Conservation (phyloP, 1,139 yeast genomes). For the Yamadazyma mexicana region DNA sequence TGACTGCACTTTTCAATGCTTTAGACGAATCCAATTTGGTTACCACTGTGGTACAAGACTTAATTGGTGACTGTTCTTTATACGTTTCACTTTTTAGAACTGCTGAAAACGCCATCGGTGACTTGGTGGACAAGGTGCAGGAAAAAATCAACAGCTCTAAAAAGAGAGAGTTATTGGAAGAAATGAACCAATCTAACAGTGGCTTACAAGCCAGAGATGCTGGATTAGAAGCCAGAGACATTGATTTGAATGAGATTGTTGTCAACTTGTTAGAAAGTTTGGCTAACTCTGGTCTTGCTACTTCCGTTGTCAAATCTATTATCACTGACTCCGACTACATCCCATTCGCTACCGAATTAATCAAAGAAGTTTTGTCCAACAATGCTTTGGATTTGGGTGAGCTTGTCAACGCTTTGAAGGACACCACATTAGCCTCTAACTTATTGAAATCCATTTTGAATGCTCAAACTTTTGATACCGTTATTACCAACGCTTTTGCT, state of each 20-base stretch:
- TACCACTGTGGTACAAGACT: constrained; percentile 35
- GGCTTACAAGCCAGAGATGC: constrained; percentile 5
- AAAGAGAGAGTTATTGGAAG: constrained; percentile 18
- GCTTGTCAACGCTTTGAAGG: constrained; percentile 33
- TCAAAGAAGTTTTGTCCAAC: constrained; percentile 29
- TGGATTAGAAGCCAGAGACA: constrained; percentile 14
- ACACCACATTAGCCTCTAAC: constrained; percentile 37
- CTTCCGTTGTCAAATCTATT: constrained; percentile 40
- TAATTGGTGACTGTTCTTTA: constrained; percentile 42
- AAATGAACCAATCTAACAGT: constrained; percentile 13
- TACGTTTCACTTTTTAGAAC: constrained; percentile 37
- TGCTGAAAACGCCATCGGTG: constrained; percentile 29
- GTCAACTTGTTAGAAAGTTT: constrained; percentile 43
- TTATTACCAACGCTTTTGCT: constrained; percentile 41
- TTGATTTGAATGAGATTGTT: constrained; percentile 30
- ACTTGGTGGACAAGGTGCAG: constrained; percentile 32
- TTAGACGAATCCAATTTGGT: constrained; percentile 42
- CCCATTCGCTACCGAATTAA: constrained; percentile 38
- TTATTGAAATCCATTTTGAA: constrained; percentile 38
- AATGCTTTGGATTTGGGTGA: constrained; percentile 30
- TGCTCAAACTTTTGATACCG: constrained; percentile 35
- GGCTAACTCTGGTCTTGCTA: constrained; percentile 43
- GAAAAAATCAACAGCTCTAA: constrained; percentile 18
- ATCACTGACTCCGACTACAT: constrained; percentile 40
- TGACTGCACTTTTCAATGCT: constrained; percentile 36